phyloP scores from a whole-genome alignment of 1,139 yeast species.

The Kazachstania sp. region DNA sequence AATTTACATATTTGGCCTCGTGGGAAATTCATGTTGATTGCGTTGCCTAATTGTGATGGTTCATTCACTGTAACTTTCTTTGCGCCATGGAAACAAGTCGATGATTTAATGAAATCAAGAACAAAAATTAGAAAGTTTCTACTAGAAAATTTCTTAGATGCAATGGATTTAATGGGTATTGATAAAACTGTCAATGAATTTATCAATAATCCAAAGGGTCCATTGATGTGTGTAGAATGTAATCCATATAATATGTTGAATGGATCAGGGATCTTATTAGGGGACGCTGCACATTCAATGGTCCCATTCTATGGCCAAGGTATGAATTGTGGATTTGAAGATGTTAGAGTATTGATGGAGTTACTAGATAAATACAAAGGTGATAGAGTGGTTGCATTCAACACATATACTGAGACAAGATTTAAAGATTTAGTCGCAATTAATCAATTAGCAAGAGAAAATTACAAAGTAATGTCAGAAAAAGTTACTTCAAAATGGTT shows the following conservation, averaged over 20 bases:
- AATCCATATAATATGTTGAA: conserved; percentile 54
- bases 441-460: conserved; percentile 66
- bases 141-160: conserved; percentile 60
- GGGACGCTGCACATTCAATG: conserved; percentile 96
- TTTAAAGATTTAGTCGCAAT: conserved; percentile 66
- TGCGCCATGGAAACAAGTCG: conserved; percentile 70
- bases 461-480: conserved; percentile 82
- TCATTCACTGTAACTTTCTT: conserved; percentile 87
- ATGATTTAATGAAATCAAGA: conserved; percentile 37
- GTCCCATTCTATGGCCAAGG: conserved; percentile 98
- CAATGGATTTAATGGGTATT: conserved; percentile 56
- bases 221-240: conserved; percentile 61
- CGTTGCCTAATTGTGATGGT: conserved; percentile 76
- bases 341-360: conserved; percentile 59
- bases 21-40: conserved; percentile 77
- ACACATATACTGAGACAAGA: conserved; percentile 48
- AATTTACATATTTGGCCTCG: conserved; percentile 95
- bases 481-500: conserved; percentile 63
- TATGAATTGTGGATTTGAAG: conserved; percentile 94
- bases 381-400: conserved; percentile 46
- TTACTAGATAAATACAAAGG: conserved; percentile 40
- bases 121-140: conserved; percentile 49
- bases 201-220: conserved; percentile 60
- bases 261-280: conserved; percentile 62
- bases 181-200: conserved; percentile 46